Evolutionary conservation across 1,284 basidiomycete species (phyloP).

Genomic region (Cutaneotrichosporon mucoides): DNA sequence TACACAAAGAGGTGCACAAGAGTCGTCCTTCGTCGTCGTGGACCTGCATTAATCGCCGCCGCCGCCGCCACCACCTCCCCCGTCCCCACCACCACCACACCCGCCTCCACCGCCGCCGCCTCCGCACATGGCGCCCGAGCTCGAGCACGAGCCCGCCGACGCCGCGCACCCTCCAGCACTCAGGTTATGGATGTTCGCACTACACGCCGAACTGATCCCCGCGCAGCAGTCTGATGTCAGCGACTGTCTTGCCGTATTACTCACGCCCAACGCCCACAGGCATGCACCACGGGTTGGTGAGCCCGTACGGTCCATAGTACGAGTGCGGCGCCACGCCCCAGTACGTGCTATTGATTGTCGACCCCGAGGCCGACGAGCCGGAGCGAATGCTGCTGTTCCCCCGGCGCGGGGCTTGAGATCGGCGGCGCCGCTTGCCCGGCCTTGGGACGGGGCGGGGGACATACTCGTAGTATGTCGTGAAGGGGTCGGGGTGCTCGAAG

Average conservation of each 20-base stretch:
- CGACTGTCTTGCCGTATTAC: neutral
- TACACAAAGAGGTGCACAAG: no score
- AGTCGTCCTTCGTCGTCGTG: no score
- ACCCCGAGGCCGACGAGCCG: no score
- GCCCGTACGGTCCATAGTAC: conserved; percentile 1
- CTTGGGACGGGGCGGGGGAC: conserved; percentile 5
- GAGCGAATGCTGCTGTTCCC: neutral
- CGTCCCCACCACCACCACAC: neutral
- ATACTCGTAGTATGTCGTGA: conserved; percentile 9
- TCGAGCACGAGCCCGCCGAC: neutral
- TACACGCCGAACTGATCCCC: neutral
- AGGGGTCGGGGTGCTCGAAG: conserved; percentile 11
- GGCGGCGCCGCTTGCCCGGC: neutral
- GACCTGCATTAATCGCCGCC: neutral
- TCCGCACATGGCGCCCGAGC: neutral
- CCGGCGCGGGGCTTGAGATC: neutral
- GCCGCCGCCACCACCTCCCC: neutral
- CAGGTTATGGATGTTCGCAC: neutral
- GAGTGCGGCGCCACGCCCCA: conserved; percentile 15
- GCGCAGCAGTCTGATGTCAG: conserved; percentile 1
- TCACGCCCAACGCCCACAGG: neutral
- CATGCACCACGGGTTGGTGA: conserved; percentile 5
- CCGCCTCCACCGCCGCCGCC: neutral
- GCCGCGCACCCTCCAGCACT: neutral
- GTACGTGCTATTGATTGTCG: conserved; percentile 3